Conservation (phyloP, 352 stramenopile species). For the Phytophthora podocarpi region DNA sequence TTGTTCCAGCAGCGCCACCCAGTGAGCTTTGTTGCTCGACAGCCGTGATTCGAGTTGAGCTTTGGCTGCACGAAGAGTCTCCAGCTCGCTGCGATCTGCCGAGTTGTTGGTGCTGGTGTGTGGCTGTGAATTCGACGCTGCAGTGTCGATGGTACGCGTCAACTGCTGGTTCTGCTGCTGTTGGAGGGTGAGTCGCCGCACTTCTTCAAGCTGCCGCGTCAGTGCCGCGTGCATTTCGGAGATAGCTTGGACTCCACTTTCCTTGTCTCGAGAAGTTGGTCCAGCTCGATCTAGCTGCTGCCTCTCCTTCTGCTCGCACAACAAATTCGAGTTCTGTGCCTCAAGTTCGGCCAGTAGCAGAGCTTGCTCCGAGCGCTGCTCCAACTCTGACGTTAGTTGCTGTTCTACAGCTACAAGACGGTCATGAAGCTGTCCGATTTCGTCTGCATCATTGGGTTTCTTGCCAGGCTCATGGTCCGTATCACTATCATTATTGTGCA, state of each 20-base stretch:
- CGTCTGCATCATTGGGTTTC: neutral
- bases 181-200: slow-evolving; percentile 36
- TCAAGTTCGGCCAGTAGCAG: slow-evolving; percentile 33
- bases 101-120: neutral
- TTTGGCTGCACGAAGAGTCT: slow-evolving; percentile 34
- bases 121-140: neutral
- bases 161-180: slow-evolving; percentile 18
- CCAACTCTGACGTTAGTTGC: slow-evolving; percentile 21
- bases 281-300: neutral
- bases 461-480: neutral
- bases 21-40: slow-evolving; percentile 43
- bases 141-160: neutral
- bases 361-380: slow-evolving; percentile 23
- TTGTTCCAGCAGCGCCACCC: slow-evolving; percentile 50
- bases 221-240: slow-evolving; percentile 50
- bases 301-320: slow-evolving; percentile 2
- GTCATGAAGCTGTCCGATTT: slow-evolving; percentile 9
- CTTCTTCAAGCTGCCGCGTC: slow-evolving; percentile 47
- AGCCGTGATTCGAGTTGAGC: slow-evolving; percentile 45
- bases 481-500: neutral
- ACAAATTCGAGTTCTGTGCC: slow-evolving; percentile 11
- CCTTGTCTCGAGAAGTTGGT: slow-evolving; percentile 2
- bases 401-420: slow-evolving; percentile 17
- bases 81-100: slow-evolving; percentile 10
- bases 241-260: slow-evolving; percentile 23